Conservation (phyloP, 2,329 filamentous ascomycete genomes). For the Thermothelomyces thermophilus region DNA sequence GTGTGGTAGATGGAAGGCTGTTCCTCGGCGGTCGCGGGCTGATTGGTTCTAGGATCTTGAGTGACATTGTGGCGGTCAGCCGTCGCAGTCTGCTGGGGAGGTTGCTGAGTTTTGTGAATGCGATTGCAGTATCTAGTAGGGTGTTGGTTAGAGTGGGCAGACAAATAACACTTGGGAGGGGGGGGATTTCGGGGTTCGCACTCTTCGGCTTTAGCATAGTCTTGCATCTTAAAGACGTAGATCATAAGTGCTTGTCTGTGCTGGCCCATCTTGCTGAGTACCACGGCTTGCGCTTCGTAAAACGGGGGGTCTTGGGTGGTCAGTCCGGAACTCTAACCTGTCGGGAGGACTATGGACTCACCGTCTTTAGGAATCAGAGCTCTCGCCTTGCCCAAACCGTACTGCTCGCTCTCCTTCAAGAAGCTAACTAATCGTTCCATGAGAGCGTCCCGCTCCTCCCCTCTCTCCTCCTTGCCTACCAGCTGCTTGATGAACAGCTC, state of each 20-base stretch:
- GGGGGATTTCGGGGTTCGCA: constrained; percentile 42
- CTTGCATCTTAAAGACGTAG: constrained; percentile 88
- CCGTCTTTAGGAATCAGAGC: constrained; percentile 71
- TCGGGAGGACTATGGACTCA: constrained; percentile 35
- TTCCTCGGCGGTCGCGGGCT: constrained; percentile 38
- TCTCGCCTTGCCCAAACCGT: constrained; percentile 73
- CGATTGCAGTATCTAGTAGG: constrained; percentile 73
- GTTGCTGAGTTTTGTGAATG: constrained; percentile 58
- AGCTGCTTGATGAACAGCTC: constrained; percentile 60
- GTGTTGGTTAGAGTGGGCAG: not conserved
- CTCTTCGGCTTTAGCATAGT: constrained; percentile 89
- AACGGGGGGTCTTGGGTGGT: constrained; percentile 64
- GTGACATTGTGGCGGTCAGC: too few species aligned
- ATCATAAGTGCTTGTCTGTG: constrained; percentile 96
- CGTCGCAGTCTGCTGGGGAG: constrained; percentile 3
- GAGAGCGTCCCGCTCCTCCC: constrained; percentile 48
- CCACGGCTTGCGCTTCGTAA: constrained; percentile 82
- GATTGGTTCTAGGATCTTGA: constrained; percentile 5
- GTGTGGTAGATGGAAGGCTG: constrained; percentile 83
- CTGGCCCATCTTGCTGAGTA: constrained; percentile 89
- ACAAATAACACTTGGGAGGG: not conserved
- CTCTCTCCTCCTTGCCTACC: constrained; percentile 30
- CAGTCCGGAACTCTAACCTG: not conserved
- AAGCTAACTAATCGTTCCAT: constrained; percentile 67
- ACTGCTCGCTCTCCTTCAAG: constrained; percentile 68